These are phyloP conservation scores for Bolboschoenus planiculmis DNA, from an alignment of 176 grass and related monocot genomes.

Conservation along the genomic window DNA sequence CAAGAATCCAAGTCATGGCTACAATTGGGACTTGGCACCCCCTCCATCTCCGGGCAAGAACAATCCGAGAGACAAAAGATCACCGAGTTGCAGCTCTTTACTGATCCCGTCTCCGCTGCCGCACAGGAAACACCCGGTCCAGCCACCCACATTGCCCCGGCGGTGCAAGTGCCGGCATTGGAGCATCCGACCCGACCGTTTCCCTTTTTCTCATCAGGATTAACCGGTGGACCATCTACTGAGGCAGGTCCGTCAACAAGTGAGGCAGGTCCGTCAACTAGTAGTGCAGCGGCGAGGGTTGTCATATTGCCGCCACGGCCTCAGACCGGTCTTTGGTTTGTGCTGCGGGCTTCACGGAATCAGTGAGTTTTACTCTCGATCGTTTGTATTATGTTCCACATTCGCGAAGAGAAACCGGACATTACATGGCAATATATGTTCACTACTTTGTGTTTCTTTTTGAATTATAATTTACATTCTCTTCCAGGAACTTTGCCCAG, in stretches of 20 bases:
- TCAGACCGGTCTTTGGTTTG: conserved; percentile 35
- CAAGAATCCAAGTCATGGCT: conserved; percentile 20
- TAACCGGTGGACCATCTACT: background rate
- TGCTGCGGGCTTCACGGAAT: conserved; percentile 20
- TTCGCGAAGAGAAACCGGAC: background rate
- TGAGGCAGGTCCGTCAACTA: background rate
- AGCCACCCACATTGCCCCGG: background rate
- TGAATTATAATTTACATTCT: background rate
- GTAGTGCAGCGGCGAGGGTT: background rate
- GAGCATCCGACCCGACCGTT: background rate
- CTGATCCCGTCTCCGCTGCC: background rate
- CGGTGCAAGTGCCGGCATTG: conserved; percentile 17
- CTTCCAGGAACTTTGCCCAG: background rate
- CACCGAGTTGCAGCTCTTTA: conserved; percentile 31
- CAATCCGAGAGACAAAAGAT: background rate
- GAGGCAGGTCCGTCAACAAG: background rate
- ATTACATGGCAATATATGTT: background rate
- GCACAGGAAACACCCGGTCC: background rate
- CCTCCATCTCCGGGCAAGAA: background rate
- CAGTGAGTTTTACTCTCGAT: conserved; percentile 31
- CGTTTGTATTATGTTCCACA: background rate
- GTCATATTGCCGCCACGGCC: conserved; percentile 22
- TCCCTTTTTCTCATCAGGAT: background rate
- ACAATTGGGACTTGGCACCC: conserved; percentile 19
- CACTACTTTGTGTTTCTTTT: background rate